phyloP scores from a whole-genome alignment of 768 basidiomycete species.

The Daedaleopsis nitida region DNA sequence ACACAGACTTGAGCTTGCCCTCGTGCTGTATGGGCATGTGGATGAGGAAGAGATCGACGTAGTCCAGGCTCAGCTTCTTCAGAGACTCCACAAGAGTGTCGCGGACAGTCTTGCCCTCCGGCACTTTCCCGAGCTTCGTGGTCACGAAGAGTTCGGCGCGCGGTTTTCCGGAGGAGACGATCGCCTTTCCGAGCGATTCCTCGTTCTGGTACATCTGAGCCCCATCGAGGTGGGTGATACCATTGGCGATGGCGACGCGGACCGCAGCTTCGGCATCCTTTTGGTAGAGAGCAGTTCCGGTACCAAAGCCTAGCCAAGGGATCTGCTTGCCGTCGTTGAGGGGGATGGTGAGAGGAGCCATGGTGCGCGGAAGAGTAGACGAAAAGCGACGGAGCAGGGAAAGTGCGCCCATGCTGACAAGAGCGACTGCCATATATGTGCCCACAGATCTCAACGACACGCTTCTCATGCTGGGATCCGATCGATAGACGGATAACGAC shows the following conservation, averaged over 20 bases:
- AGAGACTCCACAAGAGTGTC: constrained; percentile 42
- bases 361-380: constrained; percentile 5
- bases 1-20: constrained; percentile 36
- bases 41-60: constrained; percentile 48
- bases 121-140: constrained; percentile 38
- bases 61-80: constrained; percentile 41
- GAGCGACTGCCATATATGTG: constrained; percentile 19
- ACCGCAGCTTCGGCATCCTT: constrained; percentile 32
- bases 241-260: constrained; percentile 34
- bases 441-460: constrained; percentile 14
- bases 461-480: constrained; percentile 8
- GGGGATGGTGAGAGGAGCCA: constrained; percentile 30
- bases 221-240: constrained; percentile 42
- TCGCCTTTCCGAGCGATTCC: constrained; percentile 37
- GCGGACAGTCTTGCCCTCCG: constrained; percentile 37
- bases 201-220: constrained; percentile 44
- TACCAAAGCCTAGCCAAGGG: constrained; percentile 42
- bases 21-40: constrained; percentile 36
- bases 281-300: constrained; percentile 36
- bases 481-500: background rate
- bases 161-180: constrained; percentile 35
- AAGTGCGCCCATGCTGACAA: constrained; percentile 14
- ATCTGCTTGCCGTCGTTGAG: constrained; percentile 41
- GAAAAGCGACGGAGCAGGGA: constrained; percentile 8
- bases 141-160: constrained; percentile 46